These are phyloP conservation scores for Xerophyta viscosa DNA, from an alignment of 106 monocot genomes.

Conservation along the genomic window DNA sequence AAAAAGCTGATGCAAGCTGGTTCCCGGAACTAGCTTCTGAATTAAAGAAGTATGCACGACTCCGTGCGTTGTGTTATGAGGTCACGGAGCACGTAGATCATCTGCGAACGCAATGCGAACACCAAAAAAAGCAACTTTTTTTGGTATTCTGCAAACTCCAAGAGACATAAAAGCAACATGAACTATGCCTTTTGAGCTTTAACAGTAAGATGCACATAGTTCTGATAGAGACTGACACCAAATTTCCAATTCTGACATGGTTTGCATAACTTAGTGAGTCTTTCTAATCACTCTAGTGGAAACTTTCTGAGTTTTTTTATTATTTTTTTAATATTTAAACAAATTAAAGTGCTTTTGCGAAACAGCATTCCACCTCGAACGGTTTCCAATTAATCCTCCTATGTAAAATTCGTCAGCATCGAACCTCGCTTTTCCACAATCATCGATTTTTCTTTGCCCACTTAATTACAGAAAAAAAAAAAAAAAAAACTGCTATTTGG, in stretches of 20 bases:
- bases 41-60: too few relatives aligned
- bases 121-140: background rate
- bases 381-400: background rate
- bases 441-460: background rate
- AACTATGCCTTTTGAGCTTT: background rate
- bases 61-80: background rate
- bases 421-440: background rate
- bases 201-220: background rate
- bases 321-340: background rate
- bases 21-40: too few relatives aligned
- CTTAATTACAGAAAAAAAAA: too few relatives aligned
- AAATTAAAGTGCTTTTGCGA: background rate
- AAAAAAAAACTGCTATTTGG: too few relatives aligned
- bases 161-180: background rate
- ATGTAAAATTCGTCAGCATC: background rate
- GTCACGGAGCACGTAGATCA: background rate
- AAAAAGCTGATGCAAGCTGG: too few relatives aligned
- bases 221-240: too few relatives aligned
- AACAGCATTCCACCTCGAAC: background rate
- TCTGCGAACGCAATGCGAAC: too few relatives aligned
- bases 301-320: too few relatives aligned
- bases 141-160: background rate
- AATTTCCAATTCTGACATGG: background rate
- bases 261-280: background rate
- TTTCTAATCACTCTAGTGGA: background rate